These are phyloP conservation scores for Corynespora cassiicola DNA, from an alignment of 2,329 filamentous ascomycete genomes.

Conservation along the genomic window DNA sequence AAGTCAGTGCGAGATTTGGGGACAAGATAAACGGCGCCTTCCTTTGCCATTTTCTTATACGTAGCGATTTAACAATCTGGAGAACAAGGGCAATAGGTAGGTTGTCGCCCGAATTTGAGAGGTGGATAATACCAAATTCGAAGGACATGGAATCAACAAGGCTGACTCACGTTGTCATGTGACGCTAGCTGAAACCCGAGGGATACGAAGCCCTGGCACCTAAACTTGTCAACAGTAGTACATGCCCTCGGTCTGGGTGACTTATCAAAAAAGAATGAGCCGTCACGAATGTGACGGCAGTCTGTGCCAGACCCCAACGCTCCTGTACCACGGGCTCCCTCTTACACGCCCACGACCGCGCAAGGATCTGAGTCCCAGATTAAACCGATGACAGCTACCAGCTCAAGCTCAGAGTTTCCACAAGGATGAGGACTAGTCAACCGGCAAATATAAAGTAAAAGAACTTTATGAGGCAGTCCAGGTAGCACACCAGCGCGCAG, in stretches of 20 bases:
- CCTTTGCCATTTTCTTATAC: too few relatives aligned
- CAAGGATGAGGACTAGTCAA: constrained; percentile 14
- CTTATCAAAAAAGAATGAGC: constrained; percentile 50
- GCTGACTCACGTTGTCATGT: too few relatives aligned
- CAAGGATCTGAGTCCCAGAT: constrained; percentile 8
- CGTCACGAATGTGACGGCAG: constrained; percentile 34
- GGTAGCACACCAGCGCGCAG: constrained; percentile 18
- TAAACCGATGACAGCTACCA: constrained; percentile 13
- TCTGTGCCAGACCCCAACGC: constrained; percentile 19
- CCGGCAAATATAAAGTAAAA: constrained; percentile 17
- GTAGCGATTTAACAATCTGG: too few relatives aligned
- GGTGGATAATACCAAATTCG: too few relatives aligned
- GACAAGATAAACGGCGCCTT: too few relatives aligned
- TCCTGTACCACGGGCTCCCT: constrained; percentile 23
- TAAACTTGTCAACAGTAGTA: constrained; percentile 40
- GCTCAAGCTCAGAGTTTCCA: constrained; percentile 24
- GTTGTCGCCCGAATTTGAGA: too few relatives aligned
- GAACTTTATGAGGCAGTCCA: constrained; percentile 10
- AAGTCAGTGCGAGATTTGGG: too few relatives aligned
- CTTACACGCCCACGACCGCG: constrained; percentile 15
- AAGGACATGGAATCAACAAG: too few relatives aligned
- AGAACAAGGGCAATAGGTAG: too few relatives aligned
- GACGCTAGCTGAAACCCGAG: too few relatives aligned
- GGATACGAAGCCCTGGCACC: too few relatives aligned
- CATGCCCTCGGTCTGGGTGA: constrained; percentile 23